These are phyloP conservation scores for Reticulascus tulasneorum DNA, from an alignment of 2,329 filamentous ascomycete genomes.

Conservation along the genomic window DNA sequence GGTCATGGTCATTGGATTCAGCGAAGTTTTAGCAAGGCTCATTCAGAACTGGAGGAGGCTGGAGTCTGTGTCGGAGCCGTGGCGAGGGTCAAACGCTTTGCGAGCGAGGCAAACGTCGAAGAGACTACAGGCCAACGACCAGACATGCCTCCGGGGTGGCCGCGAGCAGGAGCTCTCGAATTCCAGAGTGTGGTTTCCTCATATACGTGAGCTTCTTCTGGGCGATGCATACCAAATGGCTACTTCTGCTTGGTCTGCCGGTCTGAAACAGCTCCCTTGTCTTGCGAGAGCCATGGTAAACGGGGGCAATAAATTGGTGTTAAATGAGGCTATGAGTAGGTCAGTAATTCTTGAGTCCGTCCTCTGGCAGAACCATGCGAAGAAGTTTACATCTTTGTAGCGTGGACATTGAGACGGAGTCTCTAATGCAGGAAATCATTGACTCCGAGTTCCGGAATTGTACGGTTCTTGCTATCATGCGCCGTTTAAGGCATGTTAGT, in stretches of 20 bases:
- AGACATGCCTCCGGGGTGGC: neutral
- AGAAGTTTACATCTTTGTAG: conserved; percentile 9
- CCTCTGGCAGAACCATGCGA: neutral
- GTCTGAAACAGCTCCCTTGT: conserved; percentile 7
- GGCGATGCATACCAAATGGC: neutral
- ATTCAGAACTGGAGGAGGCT: conserved; percentile 17
- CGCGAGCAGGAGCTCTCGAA: neutral
- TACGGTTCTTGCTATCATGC: conserved; percentile 19
- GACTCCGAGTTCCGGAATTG: conserved; percentile 16
- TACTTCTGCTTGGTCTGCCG: conserved; percentile 2
- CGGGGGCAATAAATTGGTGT: conserved; percentile 1
- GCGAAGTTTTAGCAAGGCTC: neutral
- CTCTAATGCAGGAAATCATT: conserved; percentile 18
- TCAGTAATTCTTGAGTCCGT: neutral
- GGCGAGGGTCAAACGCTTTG: conserved; percentile 2
- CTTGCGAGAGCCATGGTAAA: conserved; percentile 3
- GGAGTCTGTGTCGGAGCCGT: conserved; percentile 7
- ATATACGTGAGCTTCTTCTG: neutral
- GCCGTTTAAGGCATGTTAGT: conserved; percentile 15
- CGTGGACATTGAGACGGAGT: conserved; percentile 18
- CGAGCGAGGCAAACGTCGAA: no score
- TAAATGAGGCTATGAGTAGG: conserved; percentile 9
- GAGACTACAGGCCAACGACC: no score
- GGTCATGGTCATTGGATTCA: conserved; percentile 9
- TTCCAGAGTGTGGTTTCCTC: conserved; percentile 4